Percentiles rank a stretch among this genome's conserved stretches.
These are phyloP conservation scores for Dendrobium nobile DNA, from an alignment of 106 monocot species.

Conservation along the genomic window DNA sequence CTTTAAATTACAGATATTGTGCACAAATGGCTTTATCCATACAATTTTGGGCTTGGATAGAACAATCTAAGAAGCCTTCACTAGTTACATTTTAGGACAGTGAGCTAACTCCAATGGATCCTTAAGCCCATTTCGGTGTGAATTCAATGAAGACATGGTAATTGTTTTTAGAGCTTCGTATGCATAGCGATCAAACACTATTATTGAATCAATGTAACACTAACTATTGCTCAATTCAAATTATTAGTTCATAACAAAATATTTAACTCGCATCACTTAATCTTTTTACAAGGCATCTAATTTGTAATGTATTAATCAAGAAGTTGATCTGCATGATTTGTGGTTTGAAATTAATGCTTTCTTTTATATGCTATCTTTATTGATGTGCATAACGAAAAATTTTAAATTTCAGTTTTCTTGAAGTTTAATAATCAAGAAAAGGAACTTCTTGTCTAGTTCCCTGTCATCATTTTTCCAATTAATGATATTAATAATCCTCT, in stretches of 20 bases:
- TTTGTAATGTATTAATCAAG: too few relatives aligned
- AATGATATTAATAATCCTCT: too few relatives aligned
- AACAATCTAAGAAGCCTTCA: background rate
- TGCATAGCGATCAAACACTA: background rate
- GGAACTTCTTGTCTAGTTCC: too few relatives aligned
- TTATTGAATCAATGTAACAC: background rate
- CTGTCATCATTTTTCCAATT: too few relatives aligned
- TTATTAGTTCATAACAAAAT: background rate
- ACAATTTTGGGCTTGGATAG: background rate
- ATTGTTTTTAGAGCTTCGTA: background rate
- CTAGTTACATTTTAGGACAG: background rate
- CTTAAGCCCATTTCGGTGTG: background rate
- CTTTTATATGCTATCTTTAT: too few relatives aligned
- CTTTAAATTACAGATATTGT: background rate
- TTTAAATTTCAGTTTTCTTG: too few relatives aligned
- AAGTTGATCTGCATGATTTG: background rate
- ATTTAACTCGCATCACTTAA: background rate
- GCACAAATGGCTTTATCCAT: background rate
- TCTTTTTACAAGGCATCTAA: too few relatives aligned
- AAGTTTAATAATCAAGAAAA: too few relatives aligned
- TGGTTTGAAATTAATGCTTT: background rate
- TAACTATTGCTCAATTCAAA: background rate
- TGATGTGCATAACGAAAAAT: too few relatives aligned
- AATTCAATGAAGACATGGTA: background rate
- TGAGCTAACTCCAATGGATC: background rate